Evolutionary conservation across 1,284 basidiomycete genomes (phyloP).

Genomic region (Puccinia polysora): DNA sequence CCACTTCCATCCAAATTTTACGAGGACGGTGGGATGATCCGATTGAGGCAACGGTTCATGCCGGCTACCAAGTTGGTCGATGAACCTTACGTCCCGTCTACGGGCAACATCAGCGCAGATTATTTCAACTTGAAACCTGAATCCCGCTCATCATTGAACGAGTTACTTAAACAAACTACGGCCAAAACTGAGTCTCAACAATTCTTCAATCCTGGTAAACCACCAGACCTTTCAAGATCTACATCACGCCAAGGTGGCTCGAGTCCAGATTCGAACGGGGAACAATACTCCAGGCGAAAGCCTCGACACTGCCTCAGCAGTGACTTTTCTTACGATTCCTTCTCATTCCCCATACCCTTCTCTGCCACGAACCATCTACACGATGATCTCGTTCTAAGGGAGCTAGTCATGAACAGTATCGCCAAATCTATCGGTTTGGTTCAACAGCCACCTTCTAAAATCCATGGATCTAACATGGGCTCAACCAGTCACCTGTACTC

Average conservation of each 20-base stretch:
- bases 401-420: conserved; percentile 93
- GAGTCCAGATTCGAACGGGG: conserved; percentile 46
- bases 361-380: conserved; percentile 42
- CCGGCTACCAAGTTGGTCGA: conserved; percentile 48
- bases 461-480: background rate
- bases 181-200: conserved; percentile 18
- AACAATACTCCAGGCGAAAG: conserved; percentile 49
- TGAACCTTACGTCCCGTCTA: conserved; percentile 43
- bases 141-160: conserved; percentile 26
- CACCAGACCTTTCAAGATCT: conserved; percentile 23
- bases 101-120: conserved; percentile 57
- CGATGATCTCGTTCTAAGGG: conserved; percentile 78
- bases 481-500: conserved; percentile 18
- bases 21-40: conserved; percentile 83
- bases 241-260: conserved; percentile 32
- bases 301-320: conserved; percentile 49
- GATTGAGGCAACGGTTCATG: conserved; percentile 73
- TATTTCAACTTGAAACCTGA: conserved; percentile 6
- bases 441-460: conserved; percentile 64
- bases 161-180: conserved; percentile 25
- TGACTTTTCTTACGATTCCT: conserved; percentile 7
- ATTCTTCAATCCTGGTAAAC: conserved; percentile 27
- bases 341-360: background rate
- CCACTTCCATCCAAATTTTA: conserved; percentile 88
- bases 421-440: conserved; percentile 92